These are phyloP conservation scores for Amanita brunnescens DNA, from an alignment of 768 basidiomycete genomes.

Conservation along the genomic window DNA sequence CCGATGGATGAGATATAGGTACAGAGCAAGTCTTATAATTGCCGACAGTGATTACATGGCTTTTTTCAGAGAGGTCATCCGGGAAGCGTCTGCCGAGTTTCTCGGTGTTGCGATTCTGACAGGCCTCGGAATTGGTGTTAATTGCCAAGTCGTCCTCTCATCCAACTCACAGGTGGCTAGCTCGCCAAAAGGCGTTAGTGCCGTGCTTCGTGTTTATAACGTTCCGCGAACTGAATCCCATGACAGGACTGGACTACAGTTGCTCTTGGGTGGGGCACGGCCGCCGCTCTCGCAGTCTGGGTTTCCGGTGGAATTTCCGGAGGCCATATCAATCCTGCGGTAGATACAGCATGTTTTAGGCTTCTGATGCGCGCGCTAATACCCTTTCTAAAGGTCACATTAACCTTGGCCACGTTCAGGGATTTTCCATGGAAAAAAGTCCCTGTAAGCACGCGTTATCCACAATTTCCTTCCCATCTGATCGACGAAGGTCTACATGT, in stretches of 20 bases:
- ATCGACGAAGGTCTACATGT: conserved; percentile 33
- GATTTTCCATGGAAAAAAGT: conserved; percentile 79
- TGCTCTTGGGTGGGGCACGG: conserved; percentile 46
- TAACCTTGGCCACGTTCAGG: conserved; percentile 59
- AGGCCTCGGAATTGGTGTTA: conserved; percentile 50
- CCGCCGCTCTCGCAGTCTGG: conserved; percentile 63
- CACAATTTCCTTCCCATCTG: background rate
- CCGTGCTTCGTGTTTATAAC: background rate
- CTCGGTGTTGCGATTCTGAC: conserved; percentile 49
- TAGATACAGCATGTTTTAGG: conserved; percentile 19
- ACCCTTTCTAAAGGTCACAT: conserved; percentile 43
- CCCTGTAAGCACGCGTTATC: conserved; percentile 29
- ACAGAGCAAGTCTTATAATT: conserved; percentile 7
- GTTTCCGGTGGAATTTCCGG: conserved; percentile 58
- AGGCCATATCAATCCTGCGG: conserved; percentile 70
- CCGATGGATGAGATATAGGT: conserved; percentile 51
- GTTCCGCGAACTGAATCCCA: background rate
- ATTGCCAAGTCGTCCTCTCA: conserved; percentile 49
- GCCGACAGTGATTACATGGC: background rate
- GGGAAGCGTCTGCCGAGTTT: conserved; percentile 60
- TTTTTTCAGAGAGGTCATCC: conserved; percentile 30
- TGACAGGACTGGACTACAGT: conserved; percentile 2
- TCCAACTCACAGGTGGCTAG: conserved; percentile 34
- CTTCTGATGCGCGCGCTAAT: background rate
- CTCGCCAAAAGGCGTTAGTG: conserved; percentile 47